Conservation (phyloP, 164 flowering plant genomes). For the Paratinospora sagittata region DNA sequence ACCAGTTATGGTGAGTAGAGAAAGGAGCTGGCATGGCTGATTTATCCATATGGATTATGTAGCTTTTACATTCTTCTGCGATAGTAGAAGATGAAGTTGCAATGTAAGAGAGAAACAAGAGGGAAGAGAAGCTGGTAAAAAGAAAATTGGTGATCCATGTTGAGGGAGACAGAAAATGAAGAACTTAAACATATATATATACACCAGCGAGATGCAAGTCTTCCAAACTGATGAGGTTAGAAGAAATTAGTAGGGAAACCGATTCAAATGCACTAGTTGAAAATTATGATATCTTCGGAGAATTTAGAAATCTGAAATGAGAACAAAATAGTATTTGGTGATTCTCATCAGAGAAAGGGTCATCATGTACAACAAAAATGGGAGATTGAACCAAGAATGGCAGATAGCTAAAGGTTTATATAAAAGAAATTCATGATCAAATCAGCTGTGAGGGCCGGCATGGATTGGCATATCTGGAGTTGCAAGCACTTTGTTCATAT, state of each 20-base stretch:
- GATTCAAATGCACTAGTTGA: not conserved
- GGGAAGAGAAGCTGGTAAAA: not conserved
- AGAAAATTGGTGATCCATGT: not conserved
- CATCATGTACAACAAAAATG: not conserved
- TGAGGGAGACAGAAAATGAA: not conserved
- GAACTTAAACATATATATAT: not conserved
- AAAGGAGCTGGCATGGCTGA: too few relatives aligned
- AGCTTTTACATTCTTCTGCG: constrained; percentile 9
- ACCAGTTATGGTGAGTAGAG: constrained; percentile 13
- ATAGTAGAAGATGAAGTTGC: constrained; percentile 1
- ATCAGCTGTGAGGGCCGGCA: too few relatives aligned
- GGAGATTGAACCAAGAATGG: not conserved
- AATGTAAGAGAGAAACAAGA: constrained; percentile 2
- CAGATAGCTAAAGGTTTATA: too few relatives aligned
- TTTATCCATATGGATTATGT: too few relatives aligned
- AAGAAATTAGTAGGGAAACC: not conserved
- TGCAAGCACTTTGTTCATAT: too few relatives aligned
- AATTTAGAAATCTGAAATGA: not conserved
- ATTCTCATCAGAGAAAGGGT: not conserved
- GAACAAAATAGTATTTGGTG: not conserved
- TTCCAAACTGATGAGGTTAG: not conserved
- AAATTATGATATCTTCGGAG: too few relatives aligned
- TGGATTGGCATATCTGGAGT: too few relatives aligned
- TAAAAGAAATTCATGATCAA: too few relatives aligned
- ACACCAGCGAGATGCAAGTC: not conserved